Evolutionary conservation across 2,329 filamentous ascomycete species (phyloP).

Genomic region (Fusarium incarnatum): DNA sequence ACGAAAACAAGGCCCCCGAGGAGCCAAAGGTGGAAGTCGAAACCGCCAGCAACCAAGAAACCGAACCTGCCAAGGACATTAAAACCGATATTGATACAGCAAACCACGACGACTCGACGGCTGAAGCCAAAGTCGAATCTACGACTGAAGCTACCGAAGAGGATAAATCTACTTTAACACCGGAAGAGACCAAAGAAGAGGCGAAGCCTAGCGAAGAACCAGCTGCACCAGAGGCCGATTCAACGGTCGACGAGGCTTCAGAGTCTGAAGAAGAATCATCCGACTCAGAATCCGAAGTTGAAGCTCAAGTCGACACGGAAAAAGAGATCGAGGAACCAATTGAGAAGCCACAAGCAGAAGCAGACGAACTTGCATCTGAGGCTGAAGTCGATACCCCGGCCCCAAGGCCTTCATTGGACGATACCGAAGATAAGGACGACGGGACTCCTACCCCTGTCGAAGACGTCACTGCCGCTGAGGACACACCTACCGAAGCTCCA

Average conservation of each 20-base stretch:
- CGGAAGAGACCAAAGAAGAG: constrained; percentile 17
- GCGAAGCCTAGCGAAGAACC: background rate
- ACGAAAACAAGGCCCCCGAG: constrained; percentile 38
- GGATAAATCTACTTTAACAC: constrained; percentile 7
- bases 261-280: constrained; percentile 1
- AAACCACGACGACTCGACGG: constrained; percentile 18
- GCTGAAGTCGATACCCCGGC: constrained; percentile 11
- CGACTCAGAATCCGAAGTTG: background rate
- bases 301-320: constrained; percentile 7
- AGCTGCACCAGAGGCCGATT: constrained; percentile 6
- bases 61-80: constrained; percentile 24
- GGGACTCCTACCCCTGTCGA: constrained; percentile 19
- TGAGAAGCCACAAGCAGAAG: constrained; percentile 10
- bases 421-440: constrained; percentile 19
- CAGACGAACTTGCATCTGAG: constrained; percentile 9
- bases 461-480: constrained; percentile 22
- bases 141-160: constrained; percentile 22
- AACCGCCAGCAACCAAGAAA: constrained; percentile 29
- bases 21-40: constrained; percentile 34
- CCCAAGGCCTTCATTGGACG: constrained; percentile 13
- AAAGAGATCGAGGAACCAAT: constrained; percentile 10
- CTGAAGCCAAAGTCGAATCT: constrained; percentile 24
- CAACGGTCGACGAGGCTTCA: background rate
- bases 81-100: constrained; percentile 21
- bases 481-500: constrained; percentile 16